Conservation (phyloP, 2,329 filamentous ascomycete genomes). For the Talaromyces sp. region DNA sequence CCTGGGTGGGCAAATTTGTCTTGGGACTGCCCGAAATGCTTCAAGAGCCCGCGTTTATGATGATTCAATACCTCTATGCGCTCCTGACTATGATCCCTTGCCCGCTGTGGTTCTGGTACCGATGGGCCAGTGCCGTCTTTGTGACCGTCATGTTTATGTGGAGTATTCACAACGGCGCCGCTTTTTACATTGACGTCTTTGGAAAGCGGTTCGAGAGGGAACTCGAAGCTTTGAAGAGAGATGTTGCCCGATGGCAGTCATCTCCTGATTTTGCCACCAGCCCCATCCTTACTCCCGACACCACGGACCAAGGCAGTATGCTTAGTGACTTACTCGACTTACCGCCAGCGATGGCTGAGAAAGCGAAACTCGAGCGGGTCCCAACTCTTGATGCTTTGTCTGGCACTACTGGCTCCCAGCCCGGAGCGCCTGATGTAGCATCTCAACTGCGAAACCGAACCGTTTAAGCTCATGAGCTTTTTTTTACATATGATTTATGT, state of each 20-base stretch:
- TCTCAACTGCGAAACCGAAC: slow-evolving; percentile 8
- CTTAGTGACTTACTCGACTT: slow-evolving; percentile 16
- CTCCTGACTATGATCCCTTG: slow-evolving; percentile 91
- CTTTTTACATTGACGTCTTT: slow-evolving; percentile 97
- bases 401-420: slow-evolving; percentile 22
- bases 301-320: slow-evolving; percentile 16
- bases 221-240: slow-evolving; percentile 78
- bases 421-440: slow-evolving; percentile 9
- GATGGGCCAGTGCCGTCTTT: slow-evolving; percentile 72
- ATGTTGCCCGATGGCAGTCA: slow-evolving; percentile 81
- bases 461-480: neutral
- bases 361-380: slow-evolving; percentile 28
- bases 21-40: slow-evolving; percentile 67
- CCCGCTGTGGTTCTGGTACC: slow-evolving; percentile 89
- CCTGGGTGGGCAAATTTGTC: slow-evolving; percentile 81
- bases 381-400: slow-evolving; percentile 30
- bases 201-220: slow-evolving; percentile 96
- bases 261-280: slow-evolving; percentile 29
- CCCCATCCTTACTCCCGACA: slow-evolving; percentile 24
- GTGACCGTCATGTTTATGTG: slow-evolving; percentile 79
- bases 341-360: slow-evolving; percentile 17
- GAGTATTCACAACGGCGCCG: slow-evolving; percentile 96
- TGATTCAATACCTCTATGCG: slow-evolving; percentile 90
- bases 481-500: neutral
- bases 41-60: slow-evolving; percentile 90